A percentile compares a stretch with the other conserved stretches of the same genome.
These are phyloP conservation scores for Cercospora berteroae DNA, from an alignment of 2,329 filamentous ascomycete genomes.

Conservation along the genomic window DNA sequence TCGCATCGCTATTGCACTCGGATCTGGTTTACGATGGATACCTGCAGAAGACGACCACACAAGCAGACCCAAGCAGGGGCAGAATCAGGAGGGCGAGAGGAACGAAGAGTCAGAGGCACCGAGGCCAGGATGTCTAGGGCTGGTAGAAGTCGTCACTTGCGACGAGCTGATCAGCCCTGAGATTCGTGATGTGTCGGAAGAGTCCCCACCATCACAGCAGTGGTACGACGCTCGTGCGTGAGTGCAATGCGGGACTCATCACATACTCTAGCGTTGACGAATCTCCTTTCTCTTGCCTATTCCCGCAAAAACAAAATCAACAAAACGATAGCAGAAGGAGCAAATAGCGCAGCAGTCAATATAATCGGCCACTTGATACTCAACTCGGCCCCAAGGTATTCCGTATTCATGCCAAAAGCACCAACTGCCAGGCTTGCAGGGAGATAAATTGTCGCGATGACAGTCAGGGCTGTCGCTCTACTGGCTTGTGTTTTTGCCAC, in stretches of 20 bases:
- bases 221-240: neutral
- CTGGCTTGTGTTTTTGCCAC: neutral
- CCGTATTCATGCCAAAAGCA: neutral
- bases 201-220: too few species aligned
- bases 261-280: too few species aligned
- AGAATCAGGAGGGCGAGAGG: too few species aligned
- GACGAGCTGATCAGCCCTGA: too few species aligned
- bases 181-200: too few species aligned
- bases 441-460: neutral
- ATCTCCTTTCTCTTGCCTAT: neutral
- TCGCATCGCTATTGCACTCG: too few species aligned
- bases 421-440: neutral
- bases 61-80: too few species aligned
- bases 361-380: neutral
- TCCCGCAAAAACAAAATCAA: neutral
- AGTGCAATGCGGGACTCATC: neutral
- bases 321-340: neutral
- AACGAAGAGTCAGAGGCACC: too few species aligned
- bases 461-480: neutral
- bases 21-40: too few species aligned
- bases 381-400: neutral
- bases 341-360: neutral
- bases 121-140: too few species aligned
- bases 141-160: too few species aligned
- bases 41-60: too few species aligned